phyloP scores from a whole-genome alignment of 441 rosid genomes.

The Hura crepitans region DNA sequence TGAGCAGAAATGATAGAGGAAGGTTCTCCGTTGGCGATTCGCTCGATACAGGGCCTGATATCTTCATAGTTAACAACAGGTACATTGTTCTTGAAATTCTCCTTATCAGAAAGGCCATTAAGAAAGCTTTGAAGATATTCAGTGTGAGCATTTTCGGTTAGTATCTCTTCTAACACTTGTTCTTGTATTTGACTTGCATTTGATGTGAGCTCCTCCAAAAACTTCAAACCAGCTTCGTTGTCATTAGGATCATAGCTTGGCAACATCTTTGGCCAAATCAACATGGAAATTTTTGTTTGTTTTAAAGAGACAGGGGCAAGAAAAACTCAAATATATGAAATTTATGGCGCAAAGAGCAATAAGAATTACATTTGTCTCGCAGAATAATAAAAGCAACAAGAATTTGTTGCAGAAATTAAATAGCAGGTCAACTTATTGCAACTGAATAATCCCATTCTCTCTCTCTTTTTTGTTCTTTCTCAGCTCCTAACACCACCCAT shows the following conservation, averaged over 20 bases:
- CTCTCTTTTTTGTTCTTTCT: neutral
- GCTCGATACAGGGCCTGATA: constrained; percentile 53
- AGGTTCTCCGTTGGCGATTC: constrained; percentile 68
- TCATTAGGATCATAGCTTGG: constrained; percentile 64
- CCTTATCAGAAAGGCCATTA: constrained; percentile 37
- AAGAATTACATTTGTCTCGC: neutral
- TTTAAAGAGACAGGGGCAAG: neutral
- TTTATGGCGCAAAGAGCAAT: constrained; percentile 20
- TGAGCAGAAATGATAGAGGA: constrained; percentile 60
- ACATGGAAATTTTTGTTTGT: neutral
- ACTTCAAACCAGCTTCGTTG: constrained; percentile 55
- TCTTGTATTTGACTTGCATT: constrained; percentile 54
- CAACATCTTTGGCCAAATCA: constrained; percentile 36
- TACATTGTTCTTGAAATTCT: constrained; percentile 54
- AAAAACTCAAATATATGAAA: constrained; percentile 28
- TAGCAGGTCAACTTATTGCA: neutral
- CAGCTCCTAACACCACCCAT: no score
- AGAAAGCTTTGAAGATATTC: constrained; percentile 56
- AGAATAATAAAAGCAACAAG: neutral
- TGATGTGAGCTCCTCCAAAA: constrained; percentile 62
- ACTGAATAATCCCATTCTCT: neutral
- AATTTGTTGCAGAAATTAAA: neutral
- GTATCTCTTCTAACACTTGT: constrained; percentile 50
- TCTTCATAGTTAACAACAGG: constrained; percentile 79
- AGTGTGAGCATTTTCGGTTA: constrained; percentile 46